phyloP scores from a whole-genome alignment of 2,329 filamentous ascomycete genomes.

The Orbilia javanica region DNA sequence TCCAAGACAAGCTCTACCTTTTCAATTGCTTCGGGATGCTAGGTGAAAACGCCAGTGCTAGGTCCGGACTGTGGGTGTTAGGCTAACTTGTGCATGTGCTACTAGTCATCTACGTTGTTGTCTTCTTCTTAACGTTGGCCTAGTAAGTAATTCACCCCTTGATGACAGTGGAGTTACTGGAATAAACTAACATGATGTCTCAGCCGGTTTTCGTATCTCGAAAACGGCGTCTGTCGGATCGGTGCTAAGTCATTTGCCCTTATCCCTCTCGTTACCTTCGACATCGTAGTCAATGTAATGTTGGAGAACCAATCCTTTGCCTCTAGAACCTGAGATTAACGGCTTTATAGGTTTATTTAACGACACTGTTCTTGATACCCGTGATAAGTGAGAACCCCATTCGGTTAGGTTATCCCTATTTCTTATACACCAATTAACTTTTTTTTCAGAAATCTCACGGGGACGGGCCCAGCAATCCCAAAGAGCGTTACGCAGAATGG shows the following conservation, averaged over 20 bases:
- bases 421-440: neutral
- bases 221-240: slow-evolving; percentile 72
- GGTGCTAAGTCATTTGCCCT: slow-evolving; percentile 72
- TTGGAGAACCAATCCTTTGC: neutral
- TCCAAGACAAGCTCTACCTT: slow-evolving; percentile 71
- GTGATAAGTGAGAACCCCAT: slow-evolving; percentile 69
- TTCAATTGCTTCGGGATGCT: slow-evolving; percentile 73
- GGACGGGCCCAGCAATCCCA: neutral
- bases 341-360: slow-evolving; percentile 69
- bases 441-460: slow-evolving; percentile 13
- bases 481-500: neutral
- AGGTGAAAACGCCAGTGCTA: slow-evolving; percentile 62
- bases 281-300: slow-evolving; percentile 71
- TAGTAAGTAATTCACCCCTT: slow-evolving; percentile 67
- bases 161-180: no score
- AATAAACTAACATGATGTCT: neutral
- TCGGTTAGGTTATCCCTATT: neutral
- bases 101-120: slow-evolving; percentile 51
- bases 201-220: slow-evolving; percentile 71
- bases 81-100: slow-evolving; percentile 56
- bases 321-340: slow-evolving; percentile 1
- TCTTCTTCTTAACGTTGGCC: slow-evolving; percentile 72
- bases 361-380: slow-evolving; percentile 72
- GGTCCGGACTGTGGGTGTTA: neutral
- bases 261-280: slow-evolving; percentile 73